Base-by-base conservation (phyloP, 306 rosid genomes). In the Luffa acutangula region DNA sequence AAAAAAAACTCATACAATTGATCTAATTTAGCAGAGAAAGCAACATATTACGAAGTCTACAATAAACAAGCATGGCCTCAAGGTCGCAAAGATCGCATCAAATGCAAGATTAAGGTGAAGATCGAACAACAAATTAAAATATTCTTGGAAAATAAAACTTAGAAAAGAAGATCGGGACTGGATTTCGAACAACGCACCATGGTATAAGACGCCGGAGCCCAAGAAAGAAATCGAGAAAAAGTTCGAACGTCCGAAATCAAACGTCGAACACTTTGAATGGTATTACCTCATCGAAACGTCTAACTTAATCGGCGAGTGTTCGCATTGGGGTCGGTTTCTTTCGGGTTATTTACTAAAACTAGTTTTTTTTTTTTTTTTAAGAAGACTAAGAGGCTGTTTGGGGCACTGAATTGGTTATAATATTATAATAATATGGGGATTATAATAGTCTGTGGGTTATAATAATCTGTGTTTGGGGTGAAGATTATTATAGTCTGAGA, bases 1-100 rank as follows among this genome's bases (percentile, higher is more conserved):
- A 74, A 74, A 74, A 74, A 74, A 74, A 74, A 74, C 62, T 49
- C 9, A 15, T 1, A 51, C 78, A 51, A 51, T 74, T 51, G 46
- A 51, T 63, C 78, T 12, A 51, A 72, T 2, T 43, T 25, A 48
- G 45, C 62, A 3, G 45, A 49, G 39, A 71, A 46, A 21, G 12
- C 39, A 71, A 46, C 53, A 43, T 0, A 46, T 2, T 10, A 11
- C 18, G 18, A 46, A 43, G 37, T 45, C 3, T 45, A 20, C 0
- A 11, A 45, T 43, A 43, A 13, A 52, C 43, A 73, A 51, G 52
- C 20, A 74, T 15, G 78, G 43, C 39, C 58, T 15, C 62, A 8
- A 51, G 63, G 46, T 31, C 39, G 43, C 57, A 46, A 21, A 21
- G 6, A 74, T 74, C 25, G 41, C 20, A 15, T 51, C 31, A 33